Evolutionary conservation across 208 protist species (phyloP), one percentile per base, ranked within the genome.

Genomic region (Plasmodiophora brassicae): DNA sequence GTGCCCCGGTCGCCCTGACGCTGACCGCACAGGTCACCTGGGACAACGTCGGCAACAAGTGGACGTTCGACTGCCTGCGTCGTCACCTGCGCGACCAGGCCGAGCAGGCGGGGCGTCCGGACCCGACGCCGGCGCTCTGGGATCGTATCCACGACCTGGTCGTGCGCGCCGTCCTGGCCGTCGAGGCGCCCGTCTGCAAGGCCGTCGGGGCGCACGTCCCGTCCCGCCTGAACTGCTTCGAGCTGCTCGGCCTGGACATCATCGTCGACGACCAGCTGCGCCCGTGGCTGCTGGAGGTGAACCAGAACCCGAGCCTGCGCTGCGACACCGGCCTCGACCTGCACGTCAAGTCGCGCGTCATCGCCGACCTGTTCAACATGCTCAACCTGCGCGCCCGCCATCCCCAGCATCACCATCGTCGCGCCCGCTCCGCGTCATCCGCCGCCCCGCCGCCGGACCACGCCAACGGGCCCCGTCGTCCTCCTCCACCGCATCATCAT

Each of bases 171-270:
- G 35, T 88, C n/a, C 10, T 88, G 28, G 20, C 86, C 10, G 60
- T 88, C 20, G n/a, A 5, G 32, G 32, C 46, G 39, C 0, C 0
- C 8, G 35, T 88, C 0, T 71, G 53, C 25, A 20, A 14, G 1
- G 86, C 71, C 44, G 83, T 85, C 25, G 50, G 50, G 14, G 20
- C 20, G 25, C 50, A 57, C 50, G 50, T 57, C 50, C 50, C 50
- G 50, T 57, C 50, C 25, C 50, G 50, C 50, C 50, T 57, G 20
- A 60, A 88, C 46, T 91, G 89, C 35, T 91, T 91, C 41, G 89
- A 91, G 45, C 65, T 91, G n/a, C 45, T 87, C 0, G 90, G 90
- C 39, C 54, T 90, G 38, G 90, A 92, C 39, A 92, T 92, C n/a
- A 20, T 92, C 10, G n/a, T 92, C 35, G 90, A 92, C 65, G 45